Evolutionary conservation across 768 basidiomycete genomes (phyloP), one percentile per base, ranked within the genome.

Genomic region (Termitomyces sp.): DNA sequence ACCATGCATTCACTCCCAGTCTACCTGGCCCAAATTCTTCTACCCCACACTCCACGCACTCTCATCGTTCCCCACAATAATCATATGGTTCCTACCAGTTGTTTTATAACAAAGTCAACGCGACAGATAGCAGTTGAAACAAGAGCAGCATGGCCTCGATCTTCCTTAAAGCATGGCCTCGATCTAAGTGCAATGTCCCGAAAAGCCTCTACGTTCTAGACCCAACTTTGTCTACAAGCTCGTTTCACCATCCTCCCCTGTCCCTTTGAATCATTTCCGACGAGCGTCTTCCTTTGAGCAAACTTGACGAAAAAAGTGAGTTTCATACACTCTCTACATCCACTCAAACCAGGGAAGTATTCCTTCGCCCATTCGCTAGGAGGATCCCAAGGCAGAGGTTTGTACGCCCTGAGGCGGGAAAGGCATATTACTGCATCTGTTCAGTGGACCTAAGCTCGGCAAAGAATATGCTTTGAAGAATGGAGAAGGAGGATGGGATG

Each of bases 151-250:
- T n/a, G n/a, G n/a, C n/a, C n/a, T n/a, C n/a, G n/a, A n/a, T n/a
- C n/a, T n/a, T n/a, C n/a, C n/a, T n/a, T n/a, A n/a, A n/a, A 28
- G 28, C 28, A 28, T 28, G 28, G 28, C 28, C 28, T 28, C 28
- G 28, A 28, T 28, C 28, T 28, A 28, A 28, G 28, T 28, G 28
- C 28, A 7, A 28, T 28, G 28, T 28, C 28, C 32, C 10, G 32
- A 32, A 2, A 32, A 28, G 37, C 41, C n/a, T n/a, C n/a, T n/a
- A n/a, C n/a, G n/a, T 26, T 43, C 65, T 8, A 61, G 53, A 21
- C 84, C 81, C 2, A 77, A 70, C 3, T 84, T 81, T 65, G 52
- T 86, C 58, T 87, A 85, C 72, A 87, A 28, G 60, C 76, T 87
- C 60, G 66, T 84, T 28, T 70, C 74, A 12, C 62, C 70, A 26